Conservation (phyloP, 2,329 filamentous ascomycete species). For the Calonectria pauciramosa region DNA sequence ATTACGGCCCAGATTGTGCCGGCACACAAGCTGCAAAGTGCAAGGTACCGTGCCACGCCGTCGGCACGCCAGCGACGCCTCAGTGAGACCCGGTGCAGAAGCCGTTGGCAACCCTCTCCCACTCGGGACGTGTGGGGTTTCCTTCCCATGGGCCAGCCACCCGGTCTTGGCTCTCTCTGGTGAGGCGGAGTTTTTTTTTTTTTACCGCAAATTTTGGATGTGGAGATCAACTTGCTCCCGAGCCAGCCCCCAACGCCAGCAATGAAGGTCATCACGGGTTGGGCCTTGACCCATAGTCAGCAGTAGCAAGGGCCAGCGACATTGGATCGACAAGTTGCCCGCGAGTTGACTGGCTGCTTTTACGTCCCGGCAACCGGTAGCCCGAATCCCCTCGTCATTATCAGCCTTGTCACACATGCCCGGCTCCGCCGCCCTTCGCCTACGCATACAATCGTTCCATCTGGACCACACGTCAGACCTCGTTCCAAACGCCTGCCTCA, state of each 20-base stretch:
- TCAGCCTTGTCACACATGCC: background rate
- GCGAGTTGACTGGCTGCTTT: conserved; percentile 2
- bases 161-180: conserved; percentile 12
- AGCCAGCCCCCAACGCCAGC: background rate
- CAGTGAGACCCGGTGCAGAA: conserved; percentile 20
- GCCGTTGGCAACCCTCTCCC: conserved; percentile 13
- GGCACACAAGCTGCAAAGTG: background rate
- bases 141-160: conserved; percentile 7
- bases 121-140: conserved; percentile 9
- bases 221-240: background rate
- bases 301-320: conserved; percentile 24
- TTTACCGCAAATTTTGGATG: conserved; percentile 17
- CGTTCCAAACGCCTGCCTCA: background rate
- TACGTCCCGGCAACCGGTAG: background rate
- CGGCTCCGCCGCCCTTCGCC: background rate
- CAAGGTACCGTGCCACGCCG: conserved; percentile 7
- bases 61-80: conserved; percentile 14
- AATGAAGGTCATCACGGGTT: background rate
- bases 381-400: background rate
- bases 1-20: background rate
- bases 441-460: background rate
- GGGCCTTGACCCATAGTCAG: conserved; percentile 12
- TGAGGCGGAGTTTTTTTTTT: conserved; percentile 4
- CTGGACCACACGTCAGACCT: background rate
- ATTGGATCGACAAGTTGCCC: conserved; percentile 2